Base-by-base conservation (phyloP, 305 asterid genomes). In the Coffea humblotiana region DNA sequence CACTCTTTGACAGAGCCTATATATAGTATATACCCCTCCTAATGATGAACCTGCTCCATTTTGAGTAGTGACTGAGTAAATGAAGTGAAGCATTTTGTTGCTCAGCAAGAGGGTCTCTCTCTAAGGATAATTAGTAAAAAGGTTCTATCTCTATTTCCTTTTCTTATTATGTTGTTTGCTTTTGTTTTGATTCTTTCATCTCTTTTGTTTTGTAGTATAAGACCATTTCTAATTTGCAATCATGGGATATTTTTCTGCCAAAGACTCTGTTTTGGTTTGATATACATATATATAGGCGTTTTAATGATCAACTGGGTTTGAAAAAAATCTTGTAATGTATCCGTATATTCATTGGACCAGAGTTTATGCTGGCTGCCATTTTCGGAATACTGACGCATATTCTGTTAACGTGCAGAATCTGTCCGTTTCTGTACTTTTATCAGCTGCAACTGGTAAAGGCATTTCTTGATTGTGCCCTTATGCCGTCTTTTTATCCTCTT, bases 331-430 rank as follows among this genome's bases (percentile, higher is more conserved):
- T 65, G 48, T 11, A 12, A 15, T 12, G 25, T 72, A 27, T 75
- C 40, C 72, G 66, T 58, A 32, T 48, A 21, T 76, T 60, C 8
- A 11, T 58, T 0, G 25, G 25, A 74, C 75, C 49, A 40, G 75
- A 52, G 27, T 61, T 37, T 45, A 9, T 66, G 47, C 69, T 18
- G 47, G 19, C 21, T 23, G 19, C 21, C n/a, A 32, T 37, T 32
- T 40, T 49, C 29, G 32, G 51, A 43, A 66, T 47, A 29, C 56
- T 64, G 65, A 1, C 21, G 73, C 19, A 48, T 45, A 71, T 72
- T 71, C 51, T 29, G 35, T 78, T 45, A 27, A 75, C 82, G 16
- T 19, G 72, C 56, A 77, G 40, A 27, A 40, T 25, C 21, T 21
- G 32, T 73, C 21, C 9, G 4, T 56, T 78, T 49, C 52, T 35